phyloP scores from a whole-genome alignment of 306 rosid species.

The Oemleria cerasiformis region DNA sequence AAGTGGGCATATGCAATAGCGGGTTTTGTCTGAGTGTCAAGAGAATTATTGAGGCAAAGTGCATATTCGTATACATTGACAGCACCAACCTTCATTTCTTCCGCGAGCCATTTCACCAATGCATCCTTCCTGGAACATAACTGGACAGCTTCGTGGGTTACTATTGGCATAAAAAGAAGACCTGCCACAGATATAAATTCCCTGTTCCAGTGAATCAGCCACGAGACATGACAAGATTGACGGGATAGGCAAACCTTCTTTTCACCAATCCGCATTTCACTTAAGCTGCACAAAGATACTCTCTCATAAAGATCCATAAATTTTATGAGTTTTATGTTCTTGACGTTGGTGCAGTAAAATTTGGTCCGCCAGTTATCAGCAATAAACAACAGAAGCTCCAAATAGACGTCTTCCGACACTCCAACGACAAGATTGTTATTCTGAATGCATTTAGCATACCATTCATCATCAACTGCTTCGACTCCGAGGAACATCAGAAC shows the following conservation, averaged over 20 bases:
- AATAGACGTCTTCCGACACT: constrained; percentile 50
- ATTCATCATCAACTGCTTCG: constrained; percentile 37
- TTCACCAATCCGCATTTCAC: not conserved
- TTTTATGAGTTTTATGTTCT: constrained; percentile 40
- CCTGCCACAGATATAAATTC: constrained; percentile 34
- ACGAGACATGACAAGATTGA: constrained; percentile 23
- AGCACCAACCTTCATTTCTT: constrained; percentile 19
- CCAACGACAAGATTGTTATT: constrained; percentile 47
- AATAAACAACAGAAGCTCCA: constrained; percentile 49
- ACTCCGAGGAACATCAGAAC: constrained; percentile 51
- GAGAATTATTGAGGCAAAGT: constrained; percentile 12
- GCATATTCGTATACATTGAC: constrained; percentile 34
- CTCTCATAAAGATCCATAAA: constrained; percentile 39
- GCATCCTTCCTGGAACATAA: not conserved
- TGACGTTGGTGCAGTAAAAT: constrained; percentile 31
- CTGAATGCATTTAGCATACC: constrained; percentile 74
- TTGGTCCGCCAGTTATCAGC: constrained; percentile 37
- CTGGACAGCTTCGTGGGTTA: constrained; percentile 40
- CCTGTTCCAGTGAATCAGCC: constrained; percentile 57
- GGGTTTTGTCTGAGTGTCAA: constrained; percentile 9
- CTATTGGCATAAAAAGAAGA: constrained; percentile 45
- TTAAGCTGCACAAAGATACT: constrained; percentile 35
- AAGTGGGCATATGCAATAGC: constrained; percentile 49
- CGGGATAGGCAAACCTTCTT: constrained; percentile 29
- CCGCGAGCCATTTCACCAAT: constrained; percentile 40